phyloP scores from a whole-genome alignment of 345 rosid genomes.

The Cochlearia excelsa region DNA sequence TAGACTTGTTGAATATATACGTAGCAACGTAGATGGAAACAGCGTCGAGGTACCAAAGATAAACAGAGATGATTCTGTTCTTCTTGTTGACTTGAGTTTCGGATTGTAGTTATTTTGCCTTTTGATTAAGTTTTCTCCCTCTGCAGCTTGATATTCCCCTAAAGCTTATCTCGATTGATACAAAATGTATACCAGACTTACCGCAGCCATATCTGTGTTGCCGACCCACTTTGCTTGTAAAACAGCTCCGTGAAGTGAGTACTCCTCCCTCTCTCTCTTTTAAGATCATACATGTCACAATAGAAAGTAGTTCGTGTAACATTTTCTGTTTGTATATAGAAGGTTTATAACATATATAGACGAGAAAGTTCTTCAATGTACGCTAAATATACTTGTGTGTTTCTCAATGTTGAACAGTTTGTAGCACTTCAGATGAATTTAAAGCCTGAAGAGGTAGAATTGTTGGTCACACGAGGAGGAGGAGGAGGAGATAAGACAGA shows the following conservation, averaged over 20 bases:
- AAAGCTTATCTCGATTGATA: constrained; percentile 71
- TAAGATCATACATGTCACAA: constrained; percentile 23
- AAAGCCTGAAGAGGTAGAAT: constrained; percentile 71
- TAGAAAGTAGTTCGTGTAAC: neutral
- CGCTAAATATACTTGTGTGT: constrained; percentile 21
- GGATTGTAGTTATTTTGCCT: neutral
- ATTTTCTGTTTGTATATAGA: no score
- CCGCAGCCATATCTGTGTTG: constrained; percentile 78
- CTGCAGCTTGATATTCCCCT: constrained; percentile 67
- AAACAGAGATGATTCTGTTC: neutral
- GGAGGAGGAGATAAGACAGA: constrained; percentile 25
- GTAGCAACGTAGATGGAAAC: constrained; percentile 57
- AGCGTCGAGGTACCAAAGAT: constrained; percentile 58
- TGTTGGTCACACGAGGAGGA: constrained; percentile 45
- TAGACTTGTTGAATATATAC: constrained; percentile 71
- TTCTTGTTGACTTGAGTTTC: constrained; percentile 5
- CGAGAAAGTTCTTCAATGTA: neutral
- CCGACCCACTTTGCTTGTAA: constrained; percentile 62
- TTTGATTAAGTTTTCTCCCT: constrained; percentile 15
- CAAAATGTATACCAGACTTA: constrained; percentile 53
- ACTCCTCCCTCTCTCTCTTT: constrained; percentile 23
- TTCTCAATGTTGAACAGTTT: constrained; percentile 45
- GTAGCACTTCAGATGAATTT: constrained; percentile 63
- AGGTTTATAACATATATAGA: no score
- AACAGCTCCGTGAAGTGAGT: constrained; percentile 77